Base-by-base conservation (phyloP, 306 rosid species). In the Echinosophora koreensis region DNA sequence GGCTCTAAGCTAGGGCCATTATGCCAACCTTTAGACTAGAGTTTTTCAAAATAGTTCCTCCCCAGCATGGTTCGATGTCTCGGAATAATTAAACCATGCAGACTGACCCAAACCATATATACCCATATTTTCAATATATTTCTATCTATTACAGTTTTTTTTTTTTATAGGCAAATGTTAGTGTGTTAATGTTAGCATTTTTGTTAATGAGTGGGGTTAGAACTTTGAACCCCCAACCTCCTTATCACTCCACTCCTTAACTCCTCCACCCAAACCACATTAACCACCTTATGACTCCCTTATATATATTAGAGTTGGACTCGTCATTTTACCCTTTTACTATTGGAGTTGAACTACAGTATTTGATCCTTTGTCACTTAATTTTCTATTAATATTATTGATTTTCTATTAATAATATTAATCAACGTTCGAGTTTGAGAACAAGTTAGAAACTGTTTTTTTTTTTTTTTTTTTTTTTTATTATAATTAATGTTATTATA, bases 11-110 rank as follows among this genome's bases (percentile, higher is more conserved):
- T 30, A 52, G 37, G 78, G 16, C 60, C 56, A 41, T 5, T 41
- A 17, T 65, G 46, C 6, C 18, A 35, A 6, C 75, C 37, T 55
- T 44, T 27, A 67, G 61, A n/a, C 10, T 16, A 51, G 8, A 54
- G 41, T 41, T 30, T 4, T 41, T 71, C 59, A 51, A 71, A 44
- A 68, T 30, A 27, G 72, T 59, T 58, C 35, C 22, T 35, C 58
- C 44, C 37, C 35, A 65, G 57, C 51, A 37, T 27, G 12, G 56
- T 69, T 70, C 47, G 61, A 5, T 11, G 39, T 74, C 14, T 4
- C 32, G 30, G 35, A 41, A 18, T 38, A 62, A 79, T 10, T 11
- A 15, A 73, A 56, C 39, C 35, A 14, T 73, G 34, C 3, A 56
- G 55, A 18, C 58, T 27, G 46, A 73, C 11, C 28, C 60, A 0